Evolutionary conservation across 164 flowering plant genomes (phyloP).

Genomic region (Annona squamosa): DNA sequence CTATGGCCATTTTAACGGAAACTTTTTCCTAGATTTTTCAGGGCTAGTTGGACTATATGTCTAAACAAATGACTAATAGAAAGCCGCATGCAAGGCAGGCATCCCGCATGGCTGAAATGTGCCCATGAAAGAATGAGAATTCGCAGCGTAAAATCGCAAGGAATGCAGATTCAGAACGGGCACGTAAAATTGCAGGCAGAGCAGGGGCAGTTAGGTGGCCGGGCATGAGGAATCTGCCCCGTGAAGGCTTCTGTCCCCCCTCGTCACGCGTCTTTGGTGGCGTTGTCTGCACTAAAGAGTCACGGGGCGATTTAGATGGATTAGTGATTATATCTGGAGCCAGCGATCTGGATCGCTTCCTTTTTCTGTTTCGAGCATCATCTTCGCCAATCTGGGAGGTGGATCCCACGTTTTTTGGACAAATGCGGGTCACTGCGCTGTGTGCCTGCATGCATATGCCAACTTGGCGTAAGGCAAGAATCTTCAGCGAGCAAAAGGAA

Average conservation of each 20-base stretch:
- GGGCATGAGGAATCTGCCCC: background rate
- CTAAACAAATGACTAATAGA: too few relatives aligned
- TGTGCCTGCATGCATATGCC: too few relatives aligned
- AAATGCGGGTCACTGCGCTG: background rate
- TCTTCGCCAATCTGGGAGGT: background rate
- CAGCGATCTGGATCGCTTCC: background rate
- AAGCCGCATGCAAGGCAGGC: too few relatives aligned
- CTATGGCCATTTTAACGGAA: too few relatives aligned
- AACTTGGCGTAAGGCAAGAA: background rate
- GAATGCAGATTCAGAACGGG: too few relatives aligned
- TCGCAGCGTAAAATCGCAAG: too few relatives aligned
- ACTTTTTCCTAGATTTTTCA: too few relatives aligned
- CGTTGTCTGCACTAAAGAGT: background rate
- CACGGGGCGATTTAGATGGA: background rate
- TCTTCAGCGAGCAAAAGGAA: background rate
- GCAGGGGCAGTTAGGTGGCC: background rate
- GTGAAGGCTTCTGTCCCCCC: background rate
- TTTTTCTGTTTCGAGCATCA: background rate
- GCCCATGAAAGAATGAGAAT: too few relatives aligned
- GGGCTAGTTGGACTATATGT: too few relatives aligned
- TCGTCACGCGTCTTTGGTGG: background rate
- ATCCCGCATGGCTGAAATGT: too few relatives aligned
- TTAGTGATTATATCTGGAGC: background rate
- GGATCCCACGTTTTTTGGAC: background rate
- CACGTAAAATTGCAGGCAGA: too few relatives aligned